Evolutionary conservation across 495 filamentous ascomycete genomes (phyloP).

Genomic region (Aspergillus diversus): DNA sequence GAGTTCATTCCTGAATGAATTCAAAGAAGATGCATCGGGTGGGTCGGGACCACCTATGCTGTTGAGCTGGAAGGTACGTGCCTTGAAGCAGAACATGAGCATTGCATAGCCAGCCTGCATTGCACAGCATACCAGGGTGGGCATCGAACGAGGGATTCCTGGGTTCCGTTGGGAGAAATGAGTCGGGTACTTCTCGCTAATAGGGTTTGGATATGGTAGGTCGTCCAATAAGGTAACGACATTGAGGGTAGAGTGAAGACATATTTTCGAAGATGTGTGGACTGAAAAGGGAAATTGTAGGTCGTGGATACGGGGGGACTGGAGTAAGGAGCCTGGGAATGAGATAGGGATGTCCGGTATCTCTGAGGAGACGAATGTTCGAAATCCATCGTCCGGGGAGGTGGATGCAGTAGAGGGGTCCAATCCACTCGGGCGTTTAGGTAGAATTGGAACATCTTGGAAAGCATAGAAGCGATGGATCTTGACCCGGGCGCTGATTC

Average conservation of each 20-base stretch:
- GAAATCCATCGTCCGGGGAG: background rate
- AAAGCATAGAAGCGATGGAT: constrained; percentile 55
- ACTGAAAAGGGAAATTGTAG: constrained; percentile 27
- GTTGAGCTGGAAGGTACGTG: background rate
- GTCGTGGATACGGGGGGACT: constrained; percentile 38
- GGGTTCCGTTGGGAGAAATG: background rate
- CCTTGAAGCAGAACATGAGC: constrained; percentile 13
- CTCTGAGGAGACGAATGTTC: background rate
- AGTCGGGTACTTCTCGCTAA: background rate
- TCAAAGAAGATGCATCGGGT: background rate
- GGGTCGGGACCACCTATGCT: background rate
- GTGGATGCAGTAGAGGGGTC: background rate
- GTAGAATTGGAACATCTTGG: constrained; percentile 49
- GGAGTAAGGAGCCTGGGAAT: background rate
- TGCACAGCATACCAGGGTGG: constrained; percentile 11
- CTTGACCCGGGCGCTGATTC: constrained; percentile 50
- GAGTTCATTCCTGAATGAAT: constrained; percentile 13
- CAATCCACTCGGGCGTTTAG: background rate
- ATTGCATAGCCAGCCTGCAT: constrained; percentile 7
- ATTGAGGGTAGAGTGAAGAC: constrained; percentile 10
- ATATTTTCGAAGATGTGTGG: constrained; percentile 7
- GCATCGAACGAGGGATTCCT: constrained; percentile 8
- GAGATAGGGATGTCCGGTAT: constrained; percentile 40
- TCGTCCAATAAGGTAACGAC: constrained; percentile 9
- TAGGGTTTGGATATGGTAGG: constrained; percentile 5